A percentile compares a stretch with the other conserved stretches of the same genome.
Conservation (phyloP, 345 rosid genomes). For the Orychophragmus violaceus region DNA sequence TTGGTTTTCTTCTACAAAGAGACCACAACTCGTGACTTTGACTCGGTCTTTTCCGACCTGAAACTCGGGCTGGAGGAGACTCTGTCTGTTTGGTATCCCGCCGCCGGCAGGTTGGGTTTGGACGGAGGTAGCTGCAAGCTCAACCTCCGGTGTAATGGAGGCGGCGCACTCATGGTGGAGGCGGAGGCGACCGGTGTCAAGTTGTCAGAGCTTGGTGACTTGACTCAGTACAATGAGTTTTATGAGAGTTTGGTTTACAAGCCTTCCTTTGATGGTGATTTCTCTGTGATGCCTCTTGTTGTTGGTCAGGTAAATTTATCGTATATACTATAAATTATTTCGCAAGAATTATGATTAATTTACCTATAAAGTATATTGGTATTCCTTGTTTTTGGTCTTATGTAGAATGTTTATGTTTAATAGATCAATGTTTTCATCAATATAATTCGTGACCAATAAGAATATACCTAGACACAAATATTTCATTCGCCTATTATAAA, state of each 20-base stretch:
- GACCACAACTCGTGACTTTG: slow-evolving; percentile 27
- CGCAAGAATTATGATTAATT: neutral
- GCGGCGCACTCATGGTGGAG: slow-evolving; percentile 46
- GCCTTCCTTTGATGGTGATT: slow-evolving; percentile 38
- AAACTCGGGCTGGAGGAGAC: slow-evolving; percentile 56
- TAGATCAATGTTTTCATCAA: slow-evolving; percentile 5
- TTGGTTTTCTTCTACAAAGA: slow-evolving; percentile 52
- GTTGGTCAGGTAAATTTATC: slow-evolving; percentile 49
- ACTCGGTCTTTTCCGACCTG: slow-evolving; percentile 37
- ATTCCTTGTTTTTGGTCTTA: neutral
- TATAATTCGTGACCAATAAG: neutral
- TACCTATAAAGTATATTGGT: neutral
- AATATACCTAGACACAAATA: neutral
- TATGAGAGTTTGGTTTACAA: slow-evolving; percentile 46
- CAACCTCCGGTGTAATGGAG: slow-evolving; percentile 50
- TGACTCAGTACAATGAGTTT: slow-evolving; percentile 45
- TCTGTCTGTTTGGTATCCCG: slow-evolving; percentile 49
- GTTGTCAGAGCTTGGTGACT: slow-evolving; percentile 52
- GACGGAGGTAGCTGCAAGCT: slow-evolving; percentile 43
- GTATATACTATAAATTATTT: neutral
- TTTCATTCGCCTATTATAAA: neutral
- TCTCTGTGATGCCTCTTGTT: slow-evolving; percentile 51
- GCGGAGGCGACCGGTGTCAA: slow-evolving; percentile 41
- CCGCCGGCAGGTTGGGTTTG: slow-evolving; percentile 51
- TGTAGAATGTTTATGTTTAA: neutral